Percentiles rank a stretch among this genome's conserved stretches.
Evolutionary conservation across 1,284 basidiomycete genomes (phyloP).

Genomic region (Melanopsichium pennsylvanicum): DNA sequence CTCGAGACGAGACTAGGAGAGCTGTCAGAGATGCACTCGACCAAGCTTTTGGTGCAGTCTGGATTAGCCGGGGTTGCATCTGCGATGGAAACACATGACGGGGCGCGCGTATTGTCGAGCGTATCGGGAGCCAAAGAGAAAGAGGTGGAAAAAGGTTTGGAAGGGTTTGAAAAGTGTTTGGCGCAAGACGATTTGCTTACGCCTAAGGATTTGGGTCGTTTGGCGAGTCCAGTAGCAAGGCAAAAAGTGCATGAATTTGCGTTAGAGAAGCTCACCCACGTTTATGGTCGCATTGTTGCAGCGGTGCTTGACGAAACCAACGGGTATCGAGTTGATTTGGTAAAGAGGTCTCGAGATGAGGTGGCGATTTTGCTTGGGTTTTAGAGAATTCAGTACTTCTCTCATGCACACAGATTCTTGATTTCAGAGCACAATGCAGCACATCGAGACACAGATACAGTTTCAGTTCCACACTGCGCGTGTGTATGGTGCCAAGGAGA

Average conservation of each 20-base stretch:
- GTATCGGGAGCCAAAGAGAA: neutral
- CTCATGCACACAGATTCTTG: no score
- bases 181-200: constrained; percentile 41
- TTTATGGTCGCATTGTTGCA: constrained; percentile 26
- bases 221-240: constrained; percentile 24
- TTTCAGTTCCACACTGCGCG: no score
- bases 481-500: no score
- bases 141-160: constrained; percentile 11
- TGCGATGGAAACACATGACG: neutral
- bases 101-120: neutral
- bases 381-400: neutral
- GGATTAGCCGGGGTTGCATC: constrained; percentile 10
- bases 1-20: constrained; percentile 3
- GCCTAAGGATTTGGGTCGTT: constrained; percentile 13
- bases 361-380: constrained; percentile 46
- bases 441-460: no score
- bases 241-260: constrained; percentile 28
- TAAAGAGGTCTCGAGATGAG: constrained; percentile 30
- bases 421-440: no score
- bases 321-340: constrained; percentile 6
- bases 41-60: constrained; percentile 16
- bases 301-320: constrained; percentile 7
- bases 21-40: constrained; percentile 5
- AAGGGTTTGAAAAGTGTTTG: constrained; percentile 32
- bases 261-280: constrained; percentile 20